Conservation (phyloP, 2,329 filamentous ascomycete species). For the Phyllosticta citribraziliensis region DNA sequence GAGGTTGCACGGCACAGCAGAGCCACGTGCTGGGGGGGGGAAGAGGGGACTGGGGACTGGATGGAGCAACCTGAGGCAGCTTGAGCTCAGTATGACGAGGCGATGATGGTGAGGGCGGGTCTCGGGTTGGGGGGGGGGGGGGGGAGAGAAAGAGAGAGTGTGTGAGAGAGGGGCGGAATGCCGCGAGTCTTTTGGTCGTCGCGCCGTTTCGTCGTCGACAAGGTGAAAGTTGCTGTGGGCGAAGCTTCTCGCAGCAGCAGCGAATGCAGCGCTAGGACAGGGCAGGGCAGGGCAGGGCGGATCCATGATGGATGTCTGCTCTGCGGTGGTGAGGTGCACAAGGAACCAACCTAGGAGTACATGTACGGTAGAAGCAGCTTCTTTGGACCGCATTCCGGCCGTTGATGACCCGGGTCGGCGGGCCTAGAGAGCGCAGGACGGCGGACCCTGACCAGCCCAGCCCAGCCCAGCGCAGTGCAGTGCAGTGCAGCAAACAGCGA, state of each 20-base stretch:
- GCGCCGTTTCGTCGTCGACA: too few species aligned
- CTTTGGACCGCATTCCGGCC: conserved; percentile 8
- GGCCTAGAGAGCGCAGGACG: conserved; percentile 2
- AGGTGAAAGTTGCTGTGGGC: too few species aligned
- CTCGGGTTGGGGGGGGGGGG: too few species aligned
- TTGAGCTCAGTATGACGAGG: conserved; percentile 4
- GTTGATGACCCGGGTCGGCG: conserved; percentile 7
- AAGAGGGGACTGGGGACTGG: background rate
- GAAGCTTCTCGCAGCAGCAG: background rate
- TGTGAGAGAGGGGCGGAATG: background rate
- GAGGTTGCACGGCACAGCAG: conserved; percentile 6
- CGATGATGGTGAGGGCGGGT: background rate
- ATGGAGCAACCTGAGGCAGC: background rate
- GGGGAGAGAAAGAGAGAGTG: background rate
- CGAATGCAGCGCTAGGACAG: background rate
- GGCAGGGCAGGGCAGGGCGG: background rate
- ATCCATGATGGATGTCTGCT: too few species aligned
- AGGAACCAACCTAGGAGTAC: too few species aligned
- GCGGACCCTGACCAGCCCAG: background rate
- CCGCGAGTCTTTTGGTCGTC: too few species aligned
- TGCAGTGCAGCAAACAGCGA: background rate
- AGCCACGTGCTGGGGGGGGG: conserved; percentile 9
- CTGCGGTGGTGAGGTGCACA: background rate
- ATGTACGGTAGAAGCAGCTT: conserved; percentile 7
- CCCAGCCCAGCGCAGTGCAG: too few species aligned